These are phyloP conservation scores for Trichoderma semiorbis DNA, from an alignment of 2,329 filamentous ascomycete genomes.

Conservation along the genomic window DNA sequence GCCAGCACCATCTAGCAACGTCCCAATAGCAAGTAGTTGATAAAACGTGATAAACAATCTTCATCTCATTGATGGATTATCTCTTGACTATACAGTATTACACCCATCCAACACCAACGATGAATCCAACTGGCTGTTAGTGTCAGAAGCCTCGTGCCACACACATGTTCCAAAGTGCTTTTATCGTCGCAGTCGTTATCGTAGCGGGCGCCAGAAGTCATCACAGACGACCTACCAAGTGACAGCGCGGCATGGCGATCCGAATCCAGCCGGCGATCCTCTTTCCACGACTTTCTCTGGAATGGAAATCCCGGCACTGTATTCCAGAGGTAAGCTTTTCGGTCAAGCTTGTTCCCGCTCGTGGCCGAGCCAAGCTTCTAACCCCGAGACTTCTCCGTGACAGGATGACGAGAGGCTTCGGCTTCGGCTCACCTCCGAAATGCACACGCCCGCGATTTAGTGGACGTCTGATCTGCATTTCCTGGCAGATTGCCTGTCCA, in stretches of 20 bases:
- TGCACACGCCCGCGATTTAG: neutral
- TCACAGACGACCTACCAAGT: neutral
- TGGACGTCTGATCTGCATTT: neutral
- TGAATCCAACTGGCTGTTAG: neutral
- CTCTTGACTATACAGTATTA: neutral
- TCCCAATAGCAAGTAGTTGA: neutral
- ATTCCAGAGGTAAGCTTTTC: neutral
- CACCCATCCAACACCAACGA: neutral
- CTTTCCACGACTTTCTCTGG: neutral
- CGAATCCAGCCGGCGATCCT: neutral
- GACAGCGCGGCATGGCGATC: neutral
- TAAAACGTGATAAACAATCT: neutral
- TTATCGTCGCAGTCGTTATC: neutral
- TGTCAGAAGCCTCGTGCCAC: neutral
- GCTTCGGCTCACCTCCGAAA: neutral
- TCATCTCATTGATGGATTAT: neutral
- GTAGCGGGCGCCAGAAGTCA: neutral
- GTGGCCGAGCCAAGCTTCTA: neutral
- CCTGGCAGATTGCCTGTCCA: neutral
- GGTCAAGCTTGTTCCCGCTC: neutral
- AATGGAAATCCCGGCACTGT: neutral
- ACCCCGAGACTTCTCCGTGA: slow-evolving; percentile 9
- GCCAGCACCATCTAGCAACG: neutral
- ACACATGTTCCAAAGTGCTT: neutral
- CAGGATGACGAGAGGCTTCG: neutral